Evolutionary conservation across 2,329 filamentous ascomycete species (phyloP).

Genomic region (Paecilomyces formosus): DNA sequence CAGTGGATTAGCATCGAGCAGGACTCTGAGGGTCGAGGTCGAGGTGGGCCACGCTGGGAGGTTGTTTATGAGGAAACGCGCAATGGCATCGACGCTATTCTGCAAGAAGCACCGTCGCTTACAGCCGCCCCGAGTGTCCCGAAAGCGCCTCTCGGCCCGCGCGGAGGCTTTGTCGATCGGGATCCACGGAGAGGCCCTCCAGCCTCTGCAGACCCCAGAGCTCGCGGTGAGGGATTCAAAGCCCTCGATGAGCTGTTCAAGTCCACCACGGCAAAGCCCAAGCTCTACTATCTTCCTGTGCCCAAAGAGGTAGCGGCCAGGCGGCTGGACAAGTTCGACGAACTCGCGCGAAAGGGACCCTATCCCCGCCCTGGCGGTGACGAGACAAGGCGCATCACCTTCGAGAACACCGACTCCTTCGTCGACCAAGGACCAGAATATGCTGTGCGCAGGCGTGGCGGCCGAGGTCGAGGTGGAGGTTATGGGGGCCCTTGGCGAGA

Average conservation of each 20-base stretch:
- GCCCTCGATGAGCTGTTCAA: slow-evolving; percentile 55
- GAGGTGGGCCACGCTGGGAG: slow-evolving; percentile 56
- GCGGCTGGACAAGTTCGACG: slow-evolving; percentile 55
- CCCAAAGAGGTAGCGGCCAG: slow-evolving; percentile 55
- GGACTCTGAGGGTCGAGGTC: slow-evolving; percentile 35
- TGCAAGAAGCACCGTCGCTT: slow-evolving; percentile 43
- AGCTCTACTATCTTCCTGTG: slow-evolving; percentile 61
- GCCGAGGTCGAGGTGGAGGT: slow-evolving; percentile 19
- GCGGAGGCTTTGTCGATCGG: slow-evolving; percentile 12
- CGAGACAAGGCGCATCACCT: slow-evolving; percentile 64
- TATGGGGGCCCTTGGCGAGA: slow-evolving; percentile 12
- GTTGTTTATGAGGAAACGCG: slow-evolving; percentile 58
- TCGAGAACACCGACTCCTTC: slow-evolving; percentile 58
- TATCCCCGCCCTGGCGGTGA: slow-evolving; percentile 35
- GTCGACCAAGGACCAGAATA: slow-evolving; percentile 68
- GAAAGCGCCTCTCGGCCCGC: slow-evolving; percentile 17
- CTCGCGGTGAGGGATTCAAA: slow-evolving; percentile 40
- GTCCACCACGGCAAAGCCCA: slow-evolving; percentile 55
- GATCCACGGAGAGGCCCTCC: slow-evolving; percentile 19
- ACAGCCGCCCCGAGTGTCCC: slow-evolving; percentile 10
- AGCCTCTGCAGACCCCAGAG: slow-evolving; percentile 8
- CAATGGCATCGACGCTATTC: slow-evolving; percentile 49
- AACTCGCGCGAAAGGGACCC: slow-evolving; percentile 31
- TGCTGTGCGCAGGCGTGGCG: slow-evolving; percentile 31
- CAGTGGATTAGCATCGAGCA: slow-evolving; percentile 70